A percentile compares a stretch with the other conserved stretches of the same genome.
phyloP scores from a whole-genome alignment of 2,329 filamentous ascomycete species.

The Ceratocystis diversiconidia region DNA sequence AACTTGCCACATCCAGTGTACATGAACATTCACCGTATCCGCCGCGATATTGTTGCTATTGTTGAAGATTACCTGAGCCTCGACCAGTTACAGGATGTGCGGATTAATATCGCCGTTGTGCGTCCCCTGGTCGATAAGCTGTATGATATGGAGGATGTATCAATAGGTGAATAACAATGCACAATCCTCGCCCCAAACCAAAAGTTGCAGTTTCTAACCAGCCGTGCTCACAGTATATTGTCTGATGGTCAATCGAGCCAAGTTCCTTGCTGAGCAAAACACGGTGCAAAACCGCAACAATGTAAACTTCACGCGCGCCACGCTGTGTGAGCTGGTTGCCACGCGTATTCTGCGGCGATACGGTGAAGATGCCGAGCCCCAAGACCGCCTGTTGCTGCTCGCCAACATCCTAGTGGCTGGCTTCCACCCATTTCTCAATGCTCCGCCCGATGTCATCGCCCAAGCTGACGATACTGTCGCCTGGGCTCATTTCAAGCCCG shows the following conservation, averaged over 20 bases:
- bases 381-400: slow-evolving; percentile 55
- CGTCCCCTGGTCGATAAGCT: slow-evolving; percentile 72
- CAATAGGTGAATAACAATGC: slow-evolving; percentile 31
- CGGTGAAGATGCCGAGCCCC: slow-evolving; percentile 60
- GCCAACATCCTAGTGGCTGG: slow-evolving; percentile 70
- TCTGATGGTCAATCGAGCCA: slow-evolving; percentile 64
- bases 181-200: no score
- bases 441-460: slow-evolving; percentile 47
- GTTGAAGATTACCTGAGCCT: slow-evolving; percentile 26
- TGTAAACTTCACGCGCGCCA: slow-evolving; percentile 63
- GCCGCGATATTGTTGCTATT: slow-evolving; percentile 47
- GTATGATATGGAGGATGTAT: slow-evolving; percentile 66
- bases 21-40: slow-evolving; percentile 60
- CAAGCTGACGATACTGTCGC: slow-evolving; percentile 39
- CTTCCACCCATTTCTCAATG: slow-evolving; percentile 76
- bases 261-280: slow-evolving; percentile 65
- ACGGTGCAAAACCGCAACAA: slow-evolving; percentile 66
- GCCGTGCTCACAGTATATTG: slow-evolving; percentile 49
- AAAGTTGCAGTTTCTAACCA: background rate
- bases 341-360: slow-evolving; percentile 64
- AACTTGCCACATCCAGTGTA: slow-evolving; percentile 57
- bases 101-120: slow-evolving; percentile 68
- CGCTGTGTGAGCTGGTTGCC: slow-evolving; percentile 67
- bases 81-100: slow-evolving; percentile 57
- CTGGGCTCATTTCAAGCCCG: slow-evolving; percentile 40